Conservation (phyloP, 2,329 filamentous ascomycete species). For the Ophiostoma montium region DNA sequence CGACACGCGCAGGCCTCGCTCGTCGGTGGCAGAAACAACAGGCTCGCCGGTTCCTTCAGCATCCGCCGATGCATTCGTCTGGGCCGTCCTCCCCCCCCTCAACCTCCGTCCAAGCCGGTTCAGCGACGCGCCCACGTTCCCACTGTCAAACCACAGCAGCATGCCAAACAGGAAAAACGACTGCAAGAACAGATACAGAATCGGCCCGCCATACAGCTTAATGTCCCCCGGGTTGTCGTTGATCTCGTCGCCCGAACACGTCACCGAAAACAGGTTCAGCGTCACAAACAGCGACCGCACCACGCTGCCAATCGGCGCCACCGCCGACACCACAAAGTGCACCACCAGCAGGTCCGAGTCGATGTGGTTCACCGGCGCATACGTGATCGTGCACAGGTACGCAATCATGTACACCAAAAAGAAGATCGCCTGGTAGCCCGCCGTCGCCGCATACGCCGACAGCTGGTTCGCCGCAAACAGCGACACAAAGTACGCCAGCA, state of each 20-base stretch:
- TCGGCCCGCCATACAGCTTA: constrained; percentile 66
- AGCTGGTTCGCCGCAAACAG: constrained; percentile 68
- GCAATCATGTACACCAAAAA: constrained; percentile 60
- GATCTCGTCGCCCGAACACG: constrained; percentile 53
- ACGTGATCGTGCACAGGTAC: constrained; percentile 61
- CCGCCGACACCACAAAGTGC: constrained; percentile 58
- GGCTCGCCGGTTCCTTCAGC: constrained; percentile 56
- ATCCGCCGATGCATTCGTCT: constrained; percentile 15
- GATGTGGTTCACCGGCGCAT: constrained; percentile 53
- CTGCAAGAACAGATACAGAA: constrained; percentile 69
- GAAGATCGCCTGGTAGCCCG: constrained; percentile 58
- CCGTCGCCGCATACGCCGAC: constrained; percentile 70
- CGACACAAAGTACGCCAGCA: constrained; percentile 70
- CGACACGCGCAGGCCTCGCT: constrained; percentile 63
- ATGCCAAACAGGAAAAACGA: constrained; percentile 54
- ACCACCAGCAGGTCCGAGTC: constrained; percentile 53
- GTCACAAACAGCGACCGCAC: constrained; percentile 60
- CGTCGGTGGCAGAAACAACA: constrained; percentile 31
- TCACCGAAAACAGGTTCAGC: constrained; percentile 70
- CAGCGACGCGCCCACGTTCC: constrained; percentile 42
- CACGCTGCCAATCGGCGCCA: constrained; percentile 67
- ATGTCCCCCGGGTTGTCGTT: constrained; percentile 57
- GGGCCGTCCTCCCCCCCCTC: not conserved
- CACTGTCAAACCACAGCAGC: constrained; percentile 69
- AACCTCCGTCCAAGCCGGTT: constrained; percentile 13